A percentile compares a stretch with the other conserved stretches of the same genome.
phyloP scores from a whole-genome alignment of 768 basidiomycete species.

The Gyrodon lividus region DNA sequence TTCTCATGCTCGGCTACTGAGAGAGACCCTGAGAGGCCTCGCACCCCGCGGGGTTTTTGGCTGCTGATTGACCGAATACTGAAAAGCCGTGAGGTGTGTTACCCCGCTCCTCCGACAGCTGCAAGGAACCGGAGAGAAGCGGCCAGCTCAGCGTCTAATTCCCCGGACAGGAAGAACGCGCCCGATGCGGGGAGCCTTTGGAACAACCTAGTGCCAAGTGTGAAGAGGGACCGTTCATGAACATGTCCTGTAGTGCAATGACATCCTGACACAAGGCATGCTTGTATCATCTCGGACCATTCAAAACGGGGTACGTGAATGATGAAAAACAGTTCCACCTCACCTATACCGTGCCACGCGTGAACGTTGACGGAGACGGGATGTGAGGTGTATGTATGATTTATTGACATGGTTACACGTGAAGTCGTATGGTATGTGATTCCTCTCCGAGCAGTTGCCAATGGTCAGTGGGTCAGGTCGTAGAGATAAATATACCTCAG shows the following conservation, averaged over 20 bases:
- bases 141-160: slow-evolving; percentile 14
- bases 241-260: background rate
- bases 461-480: background rate
- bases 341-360: background rate
- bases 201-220: too few species aligned
- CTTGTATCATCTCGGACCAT: slow-evolving; percentile 4
- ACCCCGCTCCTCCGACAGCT: slow-evolving; percentile 11
- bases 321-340: background rate
- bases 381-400: background rate
- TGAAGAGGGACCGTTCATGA: too few species aligned
- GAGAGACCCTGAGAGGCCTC: too few species aligned
- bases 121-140: background rate
- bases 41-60: slow-evolving; percentile 12
- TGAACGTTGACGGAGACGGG: background rate
- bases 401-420: background rate
- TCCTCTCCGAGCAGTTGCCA: too few species aligned
- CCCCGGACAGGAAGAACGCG: slow-evolving; percentile 18
- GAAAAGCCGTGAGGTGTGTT: slow-evolving; percentile 15
- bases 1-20: slow-evolving; percentile 9
- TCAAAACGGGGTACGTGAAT: too few species aligned
- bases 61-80: slow-evolving; percentile 9
- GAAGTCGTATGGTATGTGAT: background rate
- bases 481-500: background rate
- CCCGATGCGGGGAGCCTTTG: slow-evolving; percentile 2
- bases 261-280: background rate